Evolutionary conservation across 768 basidiomycete genomes (phyloP), one percentile per base, ranked within the genome.

Genomic region (Auricularia heimuer): DNA sequence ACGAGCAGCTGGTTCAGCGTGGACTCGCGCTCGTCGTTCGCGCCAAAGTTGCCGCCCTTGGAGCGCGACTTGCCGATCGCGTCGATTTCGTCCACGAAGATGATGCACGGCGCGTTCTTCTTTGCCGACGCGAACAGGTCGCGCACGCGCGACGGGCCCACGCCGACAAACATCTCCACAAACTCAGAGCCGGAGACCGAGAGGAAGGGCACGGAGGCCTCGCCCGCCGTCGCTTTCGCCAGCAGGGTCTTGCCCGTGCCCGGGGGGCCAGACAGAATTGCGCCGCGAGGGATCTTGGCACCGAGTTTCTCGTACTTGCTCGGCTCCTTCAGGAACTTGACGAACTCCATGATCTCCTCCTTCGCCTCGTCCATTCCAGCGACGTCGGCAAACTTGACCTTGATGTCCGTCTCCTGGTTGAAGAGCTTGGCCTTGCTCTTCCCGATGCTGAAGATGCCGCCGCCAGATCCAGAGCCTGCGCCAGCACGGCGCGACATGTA

Each of bases 361-460:
- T 99, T 99, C 54, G 95, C 97, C 77, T 99, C 97, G 77, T 99
- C 97, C 96, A 98, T 98, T 44, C 97, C 97, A 14, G 97, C 97
- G 18, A 99, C 93, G 73, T 99, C 94, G 77, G 87, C 87, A 80
- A 99, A 99, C 75, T 90, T 90, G 71, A 90, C 86, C 73, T 86
- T 89, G 73, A 98, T 88, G 63, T 95, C 91, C 39, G 90, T 94
- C 70, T 99, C 96, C 79, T 96, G 90, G 80, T 98, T 98, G 79
- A 98, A 98, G 73, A 97, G 79, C 76, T 87, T 92, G 14, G 97
- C 97, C 66, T 82, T 85, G 72, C 92, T 94, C 80, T 98, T 98
- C 64, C 96, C 97, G 45, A 99, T 95, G 73, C 83, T 94, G 79
- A 99, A 98, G 61, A 98, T 95, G 45, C 96, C 94, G 33, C 94